Evolutionary conservation across 2,329 filamentous ascomycete genomes (phyloP), one percentile per base, ranked within the genome.

Genomic region (Xylariaceae sp.): DNA sequence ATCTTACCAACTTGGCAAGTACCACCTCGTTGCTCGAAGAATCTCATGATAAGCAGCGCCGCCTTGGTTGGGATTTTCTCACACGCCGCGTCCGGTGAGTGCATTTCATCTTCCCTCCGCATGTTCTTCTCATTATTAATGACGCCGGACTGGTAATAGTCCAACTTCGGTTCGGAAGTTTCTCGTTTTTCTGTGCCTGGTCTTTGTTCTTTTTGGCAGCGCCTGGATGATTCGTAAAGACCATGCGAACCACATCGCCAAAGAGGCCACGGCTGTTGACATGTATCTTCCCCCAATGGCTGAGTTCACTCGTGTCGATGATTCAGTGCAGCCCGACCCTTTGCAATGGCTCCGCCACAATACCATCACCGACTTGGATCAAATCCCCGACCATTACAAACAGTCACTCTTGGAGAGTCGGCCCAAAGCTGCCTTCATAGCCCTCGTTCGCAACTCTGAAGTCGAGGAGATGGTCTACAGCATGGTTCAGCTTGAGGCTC

Each of bases 361-460:
- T 39, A 68, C 62, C 13, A 49, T 67, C 46, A 8, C 57, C 15
- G 51, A 64, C 36, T 42, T 62, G 6, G 47, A 59, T 12, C 46
- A 55, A 15, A 19, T 67, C 12, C 46, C 63, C 1, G 46, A 42
- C 5, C 47, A 60, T 13, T 44, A 61, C 16, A 39, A 63, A 2
- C 50, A 63, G 42, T 45, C 39, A 5, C 54, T 68, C 6, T 30
- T 54, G 12, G 59, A 58, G 3, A 64, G 61, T 18, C 61, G 66
- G 58, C 70, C 76, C 59, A 61, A 68, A 61, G 63, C 72, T 61
- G 67, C 69, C 34, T 60, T 91, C 39, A 79, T 91, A 48, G 82
- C 84, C 26, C 77, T 91, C 16, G 87, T 91, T 22, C 80, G 86
- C 40, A 89, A 91, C 60, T 79, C 82, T 59, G 87, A 92, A 68